phyloP scores from a whole-genome alignment of 1,284 basidiomycete species.

The Neolentinus lepideus region DNA sequence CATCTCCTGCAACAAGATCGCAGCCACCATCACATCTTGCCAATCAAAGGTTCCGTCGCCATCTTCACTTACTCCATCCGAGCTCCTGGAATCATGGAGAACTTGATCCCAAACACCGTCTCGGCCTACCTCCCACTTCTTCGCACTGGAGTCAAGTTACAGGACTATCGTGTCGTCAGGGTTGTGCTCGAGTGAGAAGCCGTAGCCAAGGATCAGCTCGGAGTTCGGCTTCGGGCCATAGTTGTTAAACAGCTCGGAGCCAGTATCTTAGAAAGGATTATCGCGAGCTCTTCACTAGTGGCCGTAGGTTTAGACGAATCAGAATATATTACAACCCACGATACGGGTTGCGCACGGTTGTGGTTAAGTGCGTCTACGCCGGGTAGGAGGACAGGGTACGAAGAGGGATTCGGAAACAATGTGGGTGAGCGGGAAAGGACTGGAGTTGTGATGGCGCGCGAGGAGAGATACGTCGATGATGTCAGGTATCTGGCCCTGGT shows the following conservation, averaged over 20 bases:
- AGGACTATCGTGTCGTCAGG: slow-evolving; percentile 82
- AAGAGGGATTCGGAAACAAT: slow-evolving; percentile 39
- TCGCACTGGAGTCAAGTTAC: slow-evolving; percentile 49
- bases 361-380: slow-evolving; percentile 85
- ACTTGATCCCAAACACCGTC: slow-evolving; percentile 55
- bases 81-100: slow-evolving; percentile 29
- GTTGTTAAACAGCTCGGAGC: slow-evolving; percentile 80
- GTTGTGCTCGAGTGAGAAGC: slow-evolving; percentile 71
- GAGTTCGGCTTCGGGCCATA: slow-evolving; percentile 83
- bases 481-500: slow-evolving; percentile 67
- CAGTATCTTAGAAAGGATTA: slow-evolving; percentile 29
- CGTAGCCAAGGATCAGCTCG: slow-evolving; percentile 83
- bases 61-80: slow-evolving; percentile 9
- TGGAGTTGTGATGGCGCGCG: slow-evolving; percentile 83
- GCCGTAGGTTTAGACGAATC: neutral
- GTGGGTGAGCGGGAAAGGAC: slow-evolving; percentile 55
- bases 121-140: slow-evolving; percentile 59
- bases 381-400: slow-evolving; percentile 77
- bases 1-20: slow-evolving; percentile 61
- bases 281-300: slow-evolving; percentile 6
- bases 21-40: slow-evolving; percentile 58
- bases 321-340: slow-evolving; percentile 62
- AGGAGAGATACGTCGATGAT: slow-evolving; percentile 73
- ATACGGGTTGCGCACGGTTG: slow-evolving; percentile 61
- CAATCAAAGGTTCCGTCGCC: slow-evolving; percentile 30